These are phyloP conservation scores for Quercus phellos DNA, from an alignment of 331 rosid species.

Conservation along the genomic window DNA sequence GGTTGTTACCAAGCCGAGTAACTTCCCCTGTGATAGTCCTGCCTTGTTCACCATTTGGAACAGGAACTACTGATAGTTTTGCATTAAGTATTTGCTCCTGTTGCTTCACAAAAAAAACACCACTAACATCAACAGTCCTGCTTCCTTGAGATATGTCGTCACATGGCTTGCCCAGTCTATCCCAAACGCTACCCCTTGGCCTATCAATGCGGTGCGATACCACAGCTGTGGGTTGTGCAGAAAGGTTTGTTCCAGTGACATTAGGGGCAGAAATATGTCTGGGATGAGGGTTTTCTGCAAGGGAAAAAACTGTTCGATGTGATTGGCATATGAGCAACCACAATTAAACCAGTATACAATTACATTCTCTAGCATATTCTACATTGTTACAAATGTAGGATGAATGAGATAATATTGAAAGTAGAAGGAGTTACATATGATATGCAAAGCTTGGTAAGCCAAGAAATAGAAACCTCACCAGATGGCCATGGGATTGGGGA, in stretches of 20 bases:
- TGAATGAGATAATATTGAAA: not conserved
- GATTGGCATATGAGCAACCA: not conserved
- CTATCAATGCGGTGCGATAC: not conserved
- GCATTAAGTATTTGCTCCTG: not conserved
- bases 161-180: conserved; percentile 30
- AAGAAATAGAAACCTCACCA: conserved; percentile 4
- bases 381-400: not conserved
- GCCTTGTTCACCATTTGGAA: not conserved
- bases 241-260: not conserved
- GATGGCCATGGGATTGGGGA: not conserved
- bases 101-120: not conserved
- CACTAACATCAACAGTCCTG: not conserved
- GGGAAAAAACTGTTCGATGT: not conserved
- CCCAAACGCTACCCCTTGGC: conserved; percentile 27
- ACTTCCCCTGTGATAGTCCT: not conserved
- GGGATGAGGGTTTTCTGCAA: not conserved
- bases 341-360: not conserved
- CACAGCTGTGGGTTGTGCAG: not conserved
- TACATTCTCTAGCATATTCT: not conserved
- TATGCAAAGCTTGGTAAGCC: too few relatives aligned
- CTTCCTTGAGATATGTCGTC: not conserved
- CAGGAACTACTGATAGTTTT: not conserved
- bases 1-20: not conserved
- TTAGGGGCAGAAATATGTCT: not conserved
- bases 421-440: too few relatives aligned